Conservation (phyloP, 2,329 filamentous ascomycete species). For the Xylaria sp. region DNA sequence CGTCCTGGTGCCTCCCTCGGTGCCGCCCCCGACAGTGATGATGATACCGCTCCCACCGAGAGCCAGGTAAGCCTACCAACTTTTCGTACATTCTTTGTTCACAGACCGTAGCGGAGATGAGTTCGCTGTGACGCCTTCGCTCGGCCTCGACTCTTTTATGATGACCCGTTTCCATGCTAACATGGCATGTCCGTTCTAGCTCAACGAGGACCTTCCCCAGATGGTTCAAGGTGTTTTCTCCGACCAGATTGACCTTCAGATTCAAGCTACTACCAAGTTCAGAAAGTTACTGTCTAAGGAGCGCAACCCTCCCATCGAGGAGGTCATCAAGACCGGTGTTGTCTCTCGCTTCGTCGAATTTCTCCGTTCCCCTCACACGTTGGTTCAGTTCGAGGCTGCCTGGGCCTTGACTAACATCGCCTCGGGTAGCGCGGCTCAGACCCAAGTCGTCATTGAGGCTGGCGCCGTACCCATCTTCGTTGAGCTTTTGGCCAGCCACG, state of each 20-base stretch:
- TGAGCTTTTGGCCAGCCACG: conserved; percentile 88
- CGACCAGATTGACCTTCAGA: conserved; percentile 96
- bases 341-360: conserved; percentile 98
- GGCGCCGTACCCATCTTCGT: conserved; percentile 98
- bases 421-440: conserved; percentile 93
- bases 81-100: neutral
- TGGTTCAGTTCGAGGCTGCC: conserved; percentile 97
- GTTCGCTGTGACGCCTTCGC: neutral
- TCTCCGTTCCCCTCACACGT: conserved; percentile 91
- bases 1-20: conserved; percentile 76
- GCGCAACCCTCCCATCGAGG: conserved; percentile 97
- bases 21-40: conserved; percentile 91
- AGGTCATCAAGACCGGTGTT: conserved; percentile 98
- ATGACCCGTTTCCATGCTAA: neutral
- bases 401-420: conserved; percentile 99
- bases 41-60: conserved; percentile 92
- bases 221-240: conserved; percentile 99
- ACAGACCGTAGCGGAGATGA: neutral
- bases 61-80: conserved; percentile 67
- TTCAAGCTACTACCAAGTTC: conserved; percentile 96
- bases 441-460: conserved; percentile 97
- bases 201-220: conserved; percentile 95
- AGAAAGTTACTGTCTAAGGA: conserved; percentile 97
- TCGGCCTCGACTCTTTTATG: neutral
- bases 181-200: conserved; percentile 44